Evolutionary conservation across 208 protist genomes (phyloP).

Genomic region (Trypanosoma caninum): DNA sequence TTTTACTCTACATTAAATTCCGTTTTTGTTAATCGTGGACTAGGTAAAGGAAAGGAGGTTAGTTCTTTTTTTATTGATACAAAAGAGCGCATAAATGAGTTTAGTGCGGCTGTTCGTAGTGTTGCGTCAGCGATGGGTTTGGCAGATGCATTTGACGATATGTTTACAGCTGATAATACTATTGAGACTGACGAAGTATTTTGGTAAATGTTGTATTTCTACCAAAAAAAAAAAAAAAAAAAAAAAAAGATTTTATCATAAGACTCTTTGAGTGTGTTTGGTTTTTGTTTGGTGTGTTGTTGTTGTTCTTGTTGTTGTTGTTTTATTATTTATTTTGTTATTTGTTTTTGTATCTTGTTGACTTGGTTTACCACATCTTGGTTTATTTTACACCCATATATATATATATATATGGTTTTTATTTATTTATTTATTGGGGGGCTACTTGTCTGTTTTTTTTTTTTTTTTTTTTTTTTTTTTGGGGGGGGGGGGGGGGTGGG

Average conservation of each 20-base stretch:
- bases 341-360: conserved; percentile 4
- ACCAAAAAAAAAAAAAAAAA: conserved; percentile 17
- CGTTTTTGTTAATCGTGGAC: conserved; percentile 13
- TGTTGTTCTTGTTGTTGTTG: background rate
- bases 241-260: too few relatives aligned
- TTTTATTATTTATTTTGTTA: too few relatives aligned
- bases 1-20: conserved; percentile 12
- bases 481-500: too few relatives aligned
- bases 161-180: conserved; percentile 2
- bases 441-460: conserved; percentile 9
- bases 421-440: conserved; percentile 7
- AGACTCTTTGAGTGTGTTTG: too few relatives aligned
- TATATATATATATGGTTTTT: background rate
- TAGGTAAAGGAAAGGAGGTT: background rate
- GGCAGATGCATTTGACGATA: conserved; percentile 40
- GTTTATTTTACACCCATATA: background rate
- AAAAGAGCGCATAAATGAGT: conserved; percentile 9
- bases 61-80: background rate
- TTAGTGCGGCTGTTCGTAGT: conserved; percentile 32
- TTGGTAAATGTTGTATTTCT: conserved; percentile 11
- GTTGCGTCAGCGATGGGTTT: conserved; percentile 50
- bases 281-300: background rate
- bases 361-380: too few relatives aligned
- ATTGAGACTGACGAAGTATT: conserved; percentile 26
- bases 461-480: conserved; percentile 15